Base-by-base conservation (phyloP, 129 eudicot genomes). In the Pulicaria dysenterica region DNA sequence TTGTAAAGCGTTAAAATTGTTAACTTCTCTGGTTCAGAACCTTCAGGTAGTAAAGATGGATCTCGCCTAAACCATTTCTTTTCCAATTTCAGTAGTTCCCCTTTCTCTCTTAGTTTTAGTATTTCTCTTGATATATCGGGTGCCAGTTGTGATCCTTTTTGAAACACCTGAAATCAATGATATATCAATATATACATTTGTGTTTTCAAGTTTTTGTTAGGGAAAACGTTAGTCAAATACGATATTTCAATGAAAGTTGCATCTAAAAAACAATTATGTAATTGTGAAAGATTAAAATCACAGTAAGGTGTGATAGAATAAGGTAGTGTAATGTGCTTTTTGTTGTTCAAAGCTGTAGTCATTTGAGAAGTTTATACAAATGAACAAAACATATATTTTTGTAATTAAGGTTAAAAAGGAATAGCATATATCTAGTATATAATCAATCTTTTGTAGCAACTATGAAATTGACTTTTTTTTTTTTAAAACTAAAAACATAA, bases 61-160 rank as follows among this genome's bases (percentile, higher is more conserved):
- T 59, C 65, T 59, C n/a, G 37, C 65, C 38, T 59, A 45, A 59
- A 59, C 65, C 65, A 59, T 37, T 36, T 59, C 24, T 59, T 59
- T 59, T 59, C 65, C 45, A 59, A 2, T 2, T 59, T 37, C 46
- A 59, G 13, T 59, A 59, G 24, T 0, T 59, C 11, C 5, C 65
- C 65, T 12, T 59, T 17, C 19, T 59, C 65, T 59, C 65, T 59
- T 59, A 59, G 45, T 38, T 37, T 59, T 59, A 0, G 13, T 0
- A 59, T 59, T 38, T 59, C 45, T 19, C 65, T 59, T 59, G 65
- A 59, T 4, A 59, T 37, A 37, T 59, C 45, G 3, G 9, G 9
- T 5, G n/a, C 46, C 2, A 59, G n/a, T 36, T 8, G 19, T 12
- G 65, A 59, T 59, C 65, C 65, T 59, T 59, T 59, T 2, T 9